Base-by-base conservation (phyloP, 2,329 filamentous ascomycete species). In the Cladobotryum mycophilum region DNA sequence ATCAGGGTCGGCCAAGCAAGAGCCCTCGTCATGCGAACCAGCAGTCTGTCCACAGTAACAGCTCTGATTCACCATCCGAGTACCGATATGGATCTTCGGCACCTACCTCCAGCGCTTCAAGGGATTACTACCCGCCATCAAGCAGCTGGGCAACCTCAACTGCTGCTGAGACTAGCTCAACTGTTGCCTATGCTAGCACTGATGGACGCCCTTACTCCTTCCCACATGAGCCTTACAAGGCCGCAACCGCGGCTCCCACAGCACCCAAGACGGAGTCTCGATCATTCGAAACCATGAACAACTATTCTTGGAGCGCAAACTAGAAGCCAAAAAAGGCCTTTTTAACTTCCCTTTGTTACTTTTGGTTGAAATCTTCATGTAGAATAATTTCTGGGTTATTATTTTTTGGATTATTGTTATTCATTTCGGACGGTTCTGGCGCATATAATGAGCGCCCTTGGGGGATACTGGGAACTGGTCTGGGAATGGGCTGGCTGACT, bases 291-390 rank as follows among this genome's bases (percentile, higher is more conserved):
- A 68, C 67, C 45, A 69, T 80, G 64, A 75, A 72, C 61, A 75
- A 80, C 60, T 82, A 82, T 61, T 79, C 77, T 33, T 82, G 79
- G 79, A 79, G 74, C 56, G 67, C 72, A 47, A 76, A 73, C 50
- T 78, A 64, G 56, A 30, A 40, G 22, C 17, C 20, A 20, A 20
- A 20, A 20, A 5, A n/a, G n/a, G n/a, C n/a, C n/a, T n/a, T n/a
- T n/a, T n/a, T 30, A 11, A 30, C 9, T 30, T 11, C 6, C 6
- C 25, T 30, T 30, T 30, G 25, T 30, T 30, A 30, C 25, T 30
- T 18, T 3, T 15, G 37, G 37, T 18, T 40, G 37, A 13, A 15
- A 40, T 40, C 37, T 40, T n/a, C 37, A 40, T 40, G 37, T 40
- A 40, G 37, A 40, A 6, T 40, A n/a, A 40, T 40, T 15, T 40